phyloP scores from a whole-genome alignment of 257 asterid species.

The Eucommia ulmoides region DNA sequence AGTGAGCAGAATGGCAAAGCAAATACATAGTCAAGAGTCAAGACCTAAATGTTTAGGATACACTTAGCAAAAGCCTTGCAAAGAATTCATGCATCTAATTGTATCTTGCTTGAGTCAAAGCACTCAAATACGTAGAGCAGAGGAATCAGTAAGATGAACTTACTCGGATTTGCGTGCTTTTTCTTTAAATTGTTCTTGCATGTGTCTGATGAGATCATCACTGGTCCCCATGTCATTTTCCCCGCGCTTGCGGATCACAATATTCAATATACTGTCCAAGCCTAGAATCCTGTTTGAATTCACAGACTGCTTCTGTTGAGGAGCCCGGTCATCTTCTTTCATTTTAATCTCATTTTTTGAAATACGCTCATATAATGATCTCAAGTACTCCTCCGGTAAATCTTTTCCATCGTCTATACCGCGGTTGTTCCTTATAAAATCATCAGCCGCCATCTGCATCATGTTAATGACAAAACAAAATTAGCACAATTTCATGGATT shows the following conservation, averaged over 20 bases:
- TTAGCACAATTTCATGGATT: slow-evolving; percentile 5
- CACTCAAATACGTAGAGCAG: slow-evolving; percentile 8
- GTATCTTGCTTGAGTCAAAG: slow-evolving; percentile 7
- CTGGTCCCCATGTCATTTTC: slow-evolving; percentile 73
- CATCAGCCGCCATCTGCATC: slow-evolving; percentile 90
- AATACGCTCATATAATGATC: slow-evolving; percentile 84
- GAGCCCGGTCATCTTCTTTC: slow-evolving; percentile 86
- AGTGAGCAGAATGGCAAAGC: not conserved
- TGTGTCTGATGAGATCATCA: slow-evolving; percentile 88
- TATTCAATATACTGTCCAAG: slow-evolving; percentile 77
- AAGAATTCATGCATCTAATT: slow-evolving; percentile 1
- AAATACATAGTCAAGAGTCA: not conserved
- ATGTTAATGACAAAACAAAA: slow-evolving; percentile 6
- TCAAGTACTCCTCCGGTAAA: slow-evolving; percentile 85
- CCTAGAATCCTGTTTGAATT: slow-evolving; percentile 73
- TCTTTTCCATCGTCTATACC: slow-evolving; percentile 98
- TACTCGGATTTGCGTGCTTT: slow-evolving; percentile 99
- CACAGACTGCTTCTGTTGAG: slow-evolving; percentile 81
- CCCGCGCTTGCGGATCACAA: slow-evolving; percentile 83
- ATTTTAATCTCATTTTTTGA: slow-evolving; percentile 90
- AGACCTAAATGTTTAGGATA: no score
- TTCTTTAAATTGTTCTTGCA: slow-evolving; percentile 99
- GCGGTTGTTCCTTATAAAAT: slow-evolving; percentile 88
- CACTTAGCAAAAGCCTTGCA: no score
- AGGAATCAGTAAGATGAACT: slow-evolving; percentile 23